Base-by-base conservation (phyloP, 805 yeast genomes). In the Hanseniaspora lachancei region DNA sequence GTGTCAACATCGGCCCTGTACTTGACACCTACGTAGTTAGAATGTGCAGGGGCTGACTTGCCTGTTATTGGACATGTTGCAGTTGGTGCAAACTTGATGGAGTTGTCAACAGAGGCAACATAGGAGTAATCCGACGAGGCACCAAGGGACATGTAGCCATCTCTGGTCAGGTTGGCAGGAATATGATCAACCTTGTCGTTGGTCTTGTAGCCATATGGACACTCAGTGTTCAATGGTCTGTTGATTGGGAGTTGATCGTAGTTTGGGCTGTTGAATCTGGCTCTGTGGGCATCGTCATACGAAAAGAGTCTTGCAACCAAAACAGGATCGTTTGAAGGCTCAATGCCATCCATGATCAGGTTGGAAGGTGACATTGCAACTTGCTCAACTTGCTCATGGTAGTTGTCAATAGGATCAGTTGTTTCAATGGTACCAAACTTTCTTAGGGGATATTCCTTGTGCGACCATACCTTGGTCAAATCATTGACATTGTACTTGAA, bases 401-500 rank as follows among this genome's bases (percentile, higher is more conserved):
- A 80, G 69, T 80, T 80, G 55, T 70, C 68, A 43, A 80, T 80
- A 68, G 79, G 79, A 64, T 73, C 72, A 68, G 80, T 74, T 60
- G 80, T 70, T 12, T 74, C 73, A 58, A 80, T 67, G 63, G 73
- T 73, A 60, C 84, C 96, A 66, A 88, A 82, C 69, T 81, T 81
- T 70, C 95, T 80, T 72, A 88, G 71, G 65, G 96, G 96, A 76
- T 80, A 88, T 57, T 87, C 82, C 62, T 72, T 73, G 67, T 88
- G 95, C 38, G 96, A 88, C 96, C 96, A 88, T 56, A 86, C 84
- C 74, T 89, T 89, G 60, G 96, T 88, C 69, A 88, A 76, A 71
- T 88, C 96, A 67, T 86, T 87, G 47, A 89, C 89, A 6, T 91
- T 84, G 72, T 84, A 87, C 66, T 84, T 83, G 50, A 78, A 78